Percentiles rank a stretch among this genome's conserved stretches.
These are phyloP conservation scores for Metschnikowia peoriensis DNA, from an alignment of 805 yeast species.

Conservation along the genomic window DNA sequence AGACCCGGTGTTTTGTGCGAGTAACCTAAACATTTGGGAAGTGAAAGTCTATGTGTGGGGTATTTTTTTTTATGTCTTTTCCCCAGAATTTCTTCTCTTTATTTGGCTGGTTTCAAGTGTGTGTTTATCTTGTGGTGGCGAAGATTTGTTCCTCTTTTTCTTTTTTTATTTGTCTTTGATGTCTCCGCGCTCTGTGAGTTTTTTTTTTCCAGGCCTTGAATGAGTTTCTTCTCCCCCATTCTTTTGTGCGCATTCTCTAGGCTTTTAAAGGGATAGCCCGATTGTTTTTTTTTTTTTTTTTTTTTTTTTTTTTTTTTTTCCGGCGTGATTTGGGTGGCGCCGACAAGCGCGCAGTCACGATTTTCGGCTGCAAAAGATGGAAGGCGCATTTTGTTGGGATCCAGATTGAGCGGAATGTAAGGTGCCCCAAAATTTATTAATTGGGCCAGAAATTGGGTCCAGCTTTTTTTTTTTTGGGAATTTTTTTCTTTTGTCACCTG, in stretches of 20 bases:
- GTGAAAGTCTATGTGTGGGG: background rate
- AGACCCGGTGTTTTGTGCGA: constrained; percentile 36
- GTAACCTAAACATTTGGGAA: constrained; percentile 35
- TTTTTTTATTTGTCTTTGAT: background rate
- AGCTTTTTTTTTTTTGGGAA: no score
- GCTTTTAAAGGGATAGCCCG: background rate
- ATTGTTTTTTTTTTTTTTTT: no score
- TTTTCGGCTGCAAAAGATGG: background rate
- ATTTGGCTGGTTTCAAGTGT: background rate
- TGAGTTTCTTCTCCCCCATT: background rate
- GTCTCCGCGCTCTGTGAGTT: background rate
- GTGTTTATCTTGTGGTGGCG: background rate
- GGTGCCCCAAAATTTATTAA: background rate
- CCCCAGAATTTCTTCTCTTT: background rate
- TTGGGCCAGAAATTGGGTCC: background rate
- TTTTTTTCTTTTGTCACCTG: no score
- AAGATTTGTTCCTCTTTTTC: background rate
- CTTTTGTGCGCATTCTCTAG: background rate
- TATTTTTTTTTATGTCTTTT: background rate
- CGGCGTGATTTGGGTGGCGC: background rate
- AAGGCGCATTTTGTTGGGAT: background rate
- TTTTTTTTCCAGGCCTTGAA: background rate
- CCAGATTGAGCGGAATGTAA: background rate
- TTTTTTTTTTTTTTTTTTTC: no score
- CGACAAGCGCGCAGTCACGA: background rate